Percentiles rank a stretch among this genome's conserved stretches.
Conservation (phyloP, 495 filamentous ascomycete genomes). For the Trichoderma parareesei region DNA sequence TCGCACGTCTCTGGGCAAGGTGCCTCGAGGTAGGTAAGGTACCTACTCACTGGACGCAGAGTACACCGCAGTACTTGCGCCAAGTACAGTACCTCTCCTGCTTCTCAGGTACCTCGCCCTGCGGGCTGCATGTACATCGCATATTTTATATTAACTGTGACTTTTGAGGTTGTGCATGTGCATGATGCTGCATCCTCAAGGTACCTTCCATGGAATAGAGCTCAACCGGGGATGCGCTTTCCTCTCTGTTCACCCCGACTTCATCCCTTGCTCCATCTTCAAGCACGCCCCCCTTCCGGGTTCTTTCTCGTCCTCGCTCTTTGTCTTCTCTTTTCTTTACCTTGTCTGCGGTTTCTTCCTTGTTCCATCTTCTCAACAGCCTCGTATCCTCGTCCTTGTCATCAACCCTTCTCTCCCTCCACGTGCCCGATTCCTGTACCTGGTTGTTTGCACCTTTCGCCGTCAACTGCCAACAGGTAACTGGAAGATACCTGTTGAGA, state of each 20-base stretch:
- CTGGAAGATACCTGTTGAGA: too few species aligned
- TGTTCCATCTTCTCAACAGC: not conserved
- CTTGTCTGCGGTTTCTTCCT: not conserved
- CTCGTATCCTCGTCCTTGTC: not conserved
- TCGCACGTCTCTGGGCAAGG: not conserved
- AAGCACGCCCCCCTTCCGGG: too few species aligned
- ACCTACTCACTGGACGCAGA: not conserved
- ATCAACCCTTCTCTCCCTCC: not conserved
- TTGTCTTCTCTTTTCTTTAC: too few species aligned
- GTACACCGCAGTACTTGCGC: too few species aligned
- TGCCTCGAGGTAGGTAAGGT: not conserved
- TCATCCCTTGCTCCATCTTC: not conserved
- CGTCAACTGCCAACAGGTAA: too few species aligned
- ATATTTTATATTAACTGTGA: not conserved
- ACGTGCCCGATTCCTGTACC: not conserved
- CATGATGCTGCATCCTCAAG: not conserved
- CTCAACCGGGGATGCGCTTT: too few species aligned
- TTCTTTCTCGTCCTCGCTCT: too few species aligned
- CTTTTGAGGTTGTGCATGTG: not conserved
- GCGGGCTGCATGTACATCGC: too few species aligned
- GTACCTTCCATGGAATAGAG: too few species aligned
- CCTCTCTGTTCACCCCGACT: too few species aligned
- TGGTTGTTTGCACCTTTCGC: not conserved
- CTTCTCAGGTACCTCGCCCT: too few species aligned
- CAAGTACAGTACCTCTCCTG: too few species aligned